Conservation (phyloP, 306 rosid species). For the Fragaria nilgerrensis region DNA sequence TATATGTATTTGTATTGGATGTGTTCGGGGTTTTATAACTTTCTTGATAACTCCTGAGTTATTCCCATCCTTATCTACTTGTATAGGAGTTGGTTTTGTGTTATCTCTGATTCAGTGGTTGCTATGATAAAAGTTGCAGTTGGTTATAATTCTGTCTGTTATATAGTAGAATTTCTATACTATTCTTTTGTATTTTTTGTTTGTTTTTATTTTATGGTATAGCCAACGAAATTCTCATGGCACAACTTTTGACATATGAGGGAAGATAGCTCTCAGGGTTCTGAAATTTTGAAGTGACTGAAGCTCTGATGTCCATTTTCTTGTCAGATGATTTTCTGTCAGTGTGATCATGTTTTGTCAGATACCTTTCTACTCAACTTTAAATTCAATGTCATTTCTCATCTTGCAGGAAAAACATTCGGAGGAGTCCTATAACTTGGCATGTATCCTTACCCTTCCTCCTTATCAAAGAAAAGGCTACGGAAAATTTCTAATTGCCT, state of each 20-base stretch:
- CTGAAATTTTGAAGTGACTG: neutral
- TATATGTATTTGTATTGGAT: neutral
- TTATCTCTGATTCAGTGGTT: neutral
- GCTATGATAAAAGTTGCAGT: neutral
- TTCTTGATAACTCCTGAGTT: neutral
- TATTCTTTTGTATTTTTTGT: neutral
- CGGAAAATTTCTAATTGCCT: conserved; percentile 95
- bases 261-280: neutral
- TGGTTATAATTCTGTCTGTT: neutral
- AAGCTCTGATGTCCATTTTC: neutral
- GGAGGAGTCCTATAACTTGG: conserved; percentile 95
- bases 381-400: conserved; percentile 1
- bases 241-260: neutral
- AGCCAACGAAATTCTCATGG: neutral
- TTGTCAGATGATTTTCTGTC: neutral
- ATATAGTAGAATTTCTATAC: neutral
- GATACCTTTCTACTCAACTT: neutral
- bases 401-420: conserved; percentile 92
- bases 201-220: neutral
- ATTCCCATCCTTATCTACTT: neutral
- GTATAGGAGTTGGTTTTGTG: neutral
- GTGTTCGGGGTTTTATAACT: neutral
- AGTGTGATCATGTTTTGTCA: neutral
- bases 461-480: conserved; percentile 99
- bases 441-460: conserved; percentile 97